Evolutionary conservation across 2,329 filamentous ascomycete species (phyloP).

Genomic region (Venturia asperata): DNA sequence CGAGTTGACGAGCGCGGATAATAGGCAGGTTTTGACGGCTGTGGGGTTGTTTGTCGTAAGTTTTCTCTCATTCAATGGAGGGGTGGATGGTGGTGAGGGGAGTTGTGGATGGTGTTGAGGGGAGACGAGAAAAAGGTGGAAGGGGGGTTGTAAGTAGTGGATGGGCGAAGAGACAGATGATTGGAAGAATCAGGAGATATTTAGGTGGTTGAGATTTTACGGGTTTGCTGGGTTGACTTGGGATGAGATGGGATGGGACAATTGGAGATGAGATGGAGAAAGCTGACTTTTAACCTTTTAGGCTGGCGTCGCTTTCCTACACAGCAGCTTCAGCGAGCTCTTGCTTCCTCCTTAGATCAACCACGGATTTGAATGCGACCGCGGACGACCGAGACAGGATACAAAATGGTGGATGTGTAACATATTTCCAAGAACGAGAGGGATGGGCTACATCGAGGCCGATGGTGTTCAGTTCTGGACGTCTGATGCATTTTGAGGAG

Average conservation of each 20-base stretch:
- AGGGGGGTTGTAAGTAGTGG: no score
- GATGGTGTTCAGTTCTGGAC: background rate
- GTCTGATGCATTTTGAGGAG: background rate
- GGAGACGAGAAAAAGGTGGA: background rate
- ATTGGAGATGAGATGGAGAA: conserved; percentile 15
- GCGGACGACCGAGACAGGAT: background rate
- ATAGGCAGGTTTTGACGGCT: conserved; percentile 42
- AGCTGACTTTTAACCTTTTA: conserved; percentile 25
- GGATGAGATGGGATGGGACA: background rate
- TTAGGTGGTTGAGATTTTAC: no score
- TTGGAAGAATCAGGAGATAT: no score
- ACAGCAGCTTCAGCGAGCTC: conserved; percentile 48
- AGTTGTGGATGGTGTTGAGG: background rate
- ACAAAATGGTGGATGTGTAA: background rate
- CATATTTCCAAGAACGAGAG: background rate
- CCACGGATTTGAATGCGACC: background rate
- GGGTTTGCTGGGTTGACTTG: no score
- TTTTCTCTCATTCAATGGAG: conserved; percentile 17
- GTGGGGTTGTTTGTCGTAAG: conserved; percentile 47
- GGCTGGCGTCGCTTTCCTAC: conserved; percentile 46
- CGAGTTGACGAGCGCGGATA: conserved; percentile 41
- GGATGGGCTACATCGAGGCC: background rate
- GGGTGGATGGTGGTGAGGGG: background rate
- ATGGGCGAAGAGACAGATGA: background rate
- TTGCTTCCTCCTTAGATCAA: conserved; percentile 33